Percentiles rank a stretch among this genome's conserved stretches.
These are phyloP conservation scores for Dipodascus geniculatus DNA, from an alignment of 805 yeast genomes.

Conservation along the genomic window DNA sequence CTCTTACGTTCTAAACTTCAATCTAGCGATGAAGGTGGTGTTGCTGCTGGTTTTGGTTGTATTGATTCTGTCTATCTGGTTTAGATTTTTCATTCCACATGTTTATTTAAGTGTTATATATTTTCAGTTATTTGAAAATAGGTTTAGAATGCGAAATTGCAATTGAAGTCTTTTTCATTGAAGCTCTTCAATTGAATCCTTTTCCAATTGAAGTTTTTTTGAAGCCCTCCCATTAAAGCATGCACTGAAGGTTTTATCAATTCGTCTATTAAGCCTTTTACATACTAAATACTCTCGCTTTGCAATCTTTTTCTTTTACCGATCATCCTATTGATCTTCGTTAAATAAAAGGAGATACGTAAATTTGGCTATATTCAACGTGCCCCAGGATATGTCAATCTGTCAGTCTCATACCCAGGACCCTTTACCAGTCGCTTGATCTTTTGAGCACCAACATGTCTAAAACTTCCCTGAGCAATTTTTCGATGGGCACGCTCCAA, in stretches of 20 bases:
- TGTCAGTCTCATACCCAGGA: background rate
- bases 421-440: background rate
- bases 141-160: background rate
- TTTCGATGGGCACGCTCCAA: slow-evolving; percentile 14
- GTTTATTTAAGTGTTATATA: slow-evolving; percentile 3
- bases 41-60: slow-evolving; percentile 98
- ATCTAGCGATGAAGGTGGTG: slow-evolving; percentile 92
- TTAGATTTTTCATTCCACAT: slow-evolving; percentile 25
- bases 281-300: background rate
- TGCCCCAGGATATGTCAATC: slow-evolving; percentile 1
- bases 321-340: background rate
- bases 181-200: background rate
- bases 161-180: background rate
- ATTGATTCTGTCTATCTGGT: slow-evolving; percentile 67
- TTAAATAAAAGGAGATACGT: background rate
- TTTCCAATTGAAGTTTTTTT: background rate
- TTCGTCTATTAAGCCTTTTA: background rate
- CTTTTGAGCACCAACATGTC: slow-evolving; percentile 2
- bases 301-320: background rate
- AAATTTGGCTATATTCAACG: background rate
- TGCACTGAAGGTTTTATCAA: too few relatives aligned
- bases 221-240: too few relatives aligned
- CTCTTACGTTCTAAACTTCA: slow-evolving; percentile 80
- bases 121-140: background rate
- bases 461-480: slow-evolving; percentile 6